Conservation (phyloP, 73 alveolate species). For the Loxodes magnus region DNA sequence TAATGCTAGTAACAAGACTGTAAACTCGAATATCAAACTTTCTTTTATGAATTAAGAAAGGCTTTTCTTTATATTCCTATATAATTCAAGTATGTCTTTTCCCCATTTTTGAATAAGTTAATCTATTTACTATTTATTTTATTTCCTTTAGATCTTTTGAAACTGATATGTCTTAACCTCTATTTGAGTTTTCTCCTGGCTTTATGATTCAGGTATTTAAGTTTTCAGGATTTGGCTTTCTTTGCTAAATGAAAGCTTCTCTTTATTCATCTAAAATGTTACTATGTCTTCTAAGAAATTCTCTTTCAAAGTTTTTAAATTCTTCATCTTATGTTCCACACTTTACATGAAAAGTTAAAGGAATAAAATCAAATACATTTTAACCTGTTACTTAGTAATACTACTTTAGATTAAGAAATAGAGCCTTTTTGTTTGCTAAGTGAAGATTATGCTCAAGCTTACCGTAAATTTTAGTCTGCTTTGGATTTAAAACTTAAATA, state of each 20-base stretch:
- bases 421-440: constrained; percentile 17
- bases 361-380: constrained; percentile 41
- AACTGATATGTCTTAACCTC: constrained; percentile 35
- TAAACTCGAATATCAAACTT: constrained; percentile 62
- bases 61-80: constrained; percentile 52
- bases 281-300: neutral
- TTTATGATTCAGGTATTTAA: constrained; percentile 29
- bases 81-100: constrained; percentile 34
- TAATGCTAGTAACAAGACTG: constrained; percentile 37
- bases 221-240: constrained; percentile 1
- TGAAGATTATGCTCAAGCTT: too few species aligned
- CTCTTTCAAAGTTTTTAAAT: constrained; percentile 19
- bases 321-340: constrained; percentile 31
- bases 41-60: constrained; percentile 41
- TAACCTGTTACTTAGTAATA: constrained; percentile 48
- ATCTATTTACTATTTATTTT: constrained; percentile 13
- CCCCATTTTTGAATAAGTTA: constrained; percentile 28
- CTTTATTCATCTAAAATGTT: constrained; percentile 3
- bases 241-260: constrained; percentile 11
- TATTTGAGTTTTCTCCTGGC: constrained; percentile 40
- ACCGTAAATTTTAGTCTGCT: too few species aligned
- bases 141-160: constrained; percentile 8
- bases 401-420: constrained; percentile 47
- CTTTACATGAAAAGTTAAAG: constrained; percentile 53
- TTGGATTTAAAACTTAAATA: too few species aligned